Conservation (phyloP, 164 flowering plant genomes). For the Cinnamomum micranthum region DNA sequence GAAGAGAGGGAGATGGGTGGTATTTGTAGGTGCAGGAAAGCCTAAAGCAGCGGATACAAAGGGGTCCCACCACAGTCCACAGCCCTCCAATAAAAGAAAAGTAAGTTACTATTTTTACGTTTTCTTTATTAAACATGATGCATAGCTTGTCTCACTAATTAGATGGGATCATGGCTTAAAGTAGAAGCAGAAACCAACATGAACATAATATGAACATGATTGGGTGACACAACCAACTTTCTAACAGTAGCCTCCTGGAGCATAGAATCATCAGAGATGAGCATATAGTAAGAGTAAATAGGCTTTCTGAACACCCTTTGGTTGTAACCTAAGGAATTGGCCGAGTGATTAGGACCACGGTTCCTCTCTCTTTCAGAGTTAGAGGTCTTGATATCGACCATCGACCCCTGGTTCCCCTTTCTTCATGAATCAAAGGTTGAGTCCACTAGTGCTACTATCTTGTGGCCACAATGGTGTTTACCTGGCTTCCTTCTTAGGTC, state of each 20-base stretch:
- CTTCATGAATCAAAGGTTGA: no score
- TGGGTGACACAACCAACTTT: slow-evolving; percentile 16
- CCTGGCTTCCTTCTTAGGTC: no score
- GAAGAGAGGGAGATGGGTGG: slow-evolving; percentile 18
- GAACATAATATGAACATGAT: slow-evolving; percentile 8
- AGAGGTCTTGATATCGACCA: no score
- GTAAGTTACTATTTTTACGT: neutral
- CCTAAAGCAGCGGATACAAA: slow-evolving; percentile 25
- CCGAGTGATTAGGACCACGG: no score
- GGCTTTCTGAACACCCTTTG: neutral
- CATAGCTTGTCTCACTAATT: neutral
- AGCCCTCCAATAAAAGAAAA: slow-evolving; percentile 8
- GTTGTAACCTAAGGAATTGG: neutral
- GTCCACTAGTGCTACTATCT: no score
- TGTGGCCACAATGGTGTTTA: no score
- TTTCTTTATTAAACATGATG: neutral
- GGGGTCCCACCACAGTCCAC: slow-evolving; percentile 32
- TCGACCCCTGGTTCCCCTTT: no score
- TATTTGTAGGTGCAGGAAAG: slow-evolving; percentile 45
- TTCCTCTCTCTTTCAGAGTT: no score
- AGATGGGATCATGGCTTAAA: slow-evolving; percentile 7
- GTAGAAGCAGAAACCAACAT: slow-evolving; percentile 12
- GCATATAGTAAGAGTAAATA: neutral
- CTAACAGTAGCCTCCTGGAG: neutral
- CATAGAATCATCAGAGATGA: neutral